Conservation (phyloP, 768 basidiomycete genomes). For the Russula sp. region DNA sequence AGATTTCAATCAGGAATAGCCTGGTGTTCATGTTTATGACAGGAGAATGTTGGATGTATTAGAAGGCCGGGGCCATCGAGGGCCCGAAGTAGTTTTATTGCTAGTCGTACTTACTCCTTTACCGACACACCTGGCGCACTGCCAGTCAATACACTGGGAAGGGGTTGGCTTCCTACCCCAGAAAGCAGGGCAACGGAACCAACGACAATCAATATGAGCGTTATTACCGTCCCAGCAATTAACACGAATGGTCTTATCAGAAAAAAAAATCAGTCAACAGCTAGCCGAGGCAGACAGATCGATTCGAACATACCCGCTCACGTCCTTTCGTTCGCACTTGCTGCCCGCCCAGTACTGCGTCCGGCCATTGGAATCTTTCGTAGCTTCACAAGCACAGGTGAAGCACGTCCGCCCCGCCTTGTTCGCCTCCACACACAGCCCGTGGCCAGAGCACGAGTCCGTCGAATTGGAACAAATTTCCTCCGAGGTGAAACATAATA, state of each 20-base stretch:
- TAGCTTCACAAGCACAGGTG: slow-evolving; percentile 39
- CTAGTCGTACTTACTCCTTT: slow-evolving; percentile 6
- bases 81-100: background rate
- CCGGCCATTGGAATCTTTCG: slow-evolving; percentile 46
- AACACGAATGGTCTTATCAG: slow-evolving; percentile 72
- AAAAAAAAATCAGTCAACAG: no score
- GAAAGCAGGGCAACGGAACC: slow-evolving; percentile 63
- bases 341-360: slow-evolving; percentile 67
- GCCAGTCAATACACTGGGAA: slow-evolving; percentile 71
- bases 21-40: background rate
- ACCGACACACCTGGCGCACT: slow-evolving; percentile 33
- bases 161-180: slow-evolving; percentile 47
- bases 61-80: background rate
- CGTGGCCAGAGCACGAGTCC: slow-evolving; percentile 59
- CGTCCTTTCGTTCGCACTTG: slow-evolving; percentile 69
- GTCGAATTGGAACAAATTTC: slow-evolving; percentile 58
- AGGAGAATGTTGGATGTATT: background rate
- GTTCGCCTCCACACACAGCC: slow-evolving; percentile 52
- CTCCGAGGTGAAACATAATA: slow-evolving; percentile 52
- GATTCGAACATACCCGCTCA: slow-evolving; percentile 60
- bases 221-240: slow-evolving; percentile 58
- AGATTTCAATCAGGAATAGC: background rate
- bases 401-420: slow-evolving; percentile 52
- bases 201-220: slow-evolving; percentile 55
- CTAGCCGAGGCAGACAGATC: background rate